Evolutionary conservation across 495 filamentous ascomycete species (phyloP).

Genomic region (Lophiostoma macrostomum): DNA sequence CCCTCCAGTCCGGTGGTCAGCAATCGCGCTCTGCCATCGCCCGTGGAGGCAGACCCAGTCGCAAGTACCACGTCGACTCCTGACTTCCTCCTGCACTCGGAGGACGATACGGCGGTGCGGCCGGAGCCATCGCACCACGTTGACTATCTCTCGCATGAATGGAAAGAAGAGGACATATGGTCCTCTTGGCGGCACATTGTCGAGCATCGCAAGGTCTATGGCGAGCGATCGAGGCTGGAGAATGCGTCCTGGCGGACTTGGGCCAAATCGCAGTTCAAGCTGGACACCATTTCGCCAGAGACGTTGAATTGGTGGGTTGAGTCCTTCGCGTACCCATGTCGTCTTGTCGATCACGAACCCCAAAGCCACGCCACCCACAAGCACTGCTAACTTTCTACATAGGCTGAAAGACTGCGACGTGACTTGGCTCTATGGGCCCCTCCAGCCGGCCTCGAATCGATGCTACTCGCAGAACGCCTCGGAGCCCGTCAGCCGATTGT

Average conservation of each 20-base stretch:
- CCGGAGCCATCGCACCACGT: constrained; percentile 84
- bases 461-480: constrained; percentile 45
- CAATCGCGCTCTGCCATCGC: constrained; percentile 8
- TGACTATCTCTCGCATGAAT: constrained; percentile 93
- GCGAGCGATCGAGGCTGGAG: constrained; percentile 77
- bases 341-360: not conserved
- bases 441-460: constrained; percentile 60
- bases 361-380: not conserved
- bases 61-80: constrained; percentile 10
- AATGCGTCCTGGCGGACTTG: constrained; percentile 99
- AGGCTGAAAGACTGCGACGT: constrained; percentile 98
- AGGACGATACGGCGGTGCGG: constrained; percentile 79
- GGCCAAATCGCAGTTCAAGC: constrained; percentile 81
- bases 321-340: not conserved
- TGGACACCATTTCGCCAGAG: constrained; percentile 84
- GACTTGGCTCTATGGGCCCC: constrained; percentile 94
- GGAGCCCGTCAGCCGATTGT: constrained; percentile 58
- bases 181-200: constrained; percentile 93
- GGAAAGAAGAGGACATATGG: constrained; percentile 98
- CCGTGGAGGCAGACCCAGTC: constrained; percentile 11
- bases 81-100: constrained; percentile 48
- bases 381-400: constrained; percentile 27
- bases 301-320: constrained; percentile 78
- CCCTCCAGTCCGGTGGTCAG: constrained; percentile 30
- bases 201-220: constrained; percentile 70